Evolutionary conservation across 2,329 filamentous ascomycete species (phyloP).

Genomic region (Macrophomina phaseolina): DNA sequence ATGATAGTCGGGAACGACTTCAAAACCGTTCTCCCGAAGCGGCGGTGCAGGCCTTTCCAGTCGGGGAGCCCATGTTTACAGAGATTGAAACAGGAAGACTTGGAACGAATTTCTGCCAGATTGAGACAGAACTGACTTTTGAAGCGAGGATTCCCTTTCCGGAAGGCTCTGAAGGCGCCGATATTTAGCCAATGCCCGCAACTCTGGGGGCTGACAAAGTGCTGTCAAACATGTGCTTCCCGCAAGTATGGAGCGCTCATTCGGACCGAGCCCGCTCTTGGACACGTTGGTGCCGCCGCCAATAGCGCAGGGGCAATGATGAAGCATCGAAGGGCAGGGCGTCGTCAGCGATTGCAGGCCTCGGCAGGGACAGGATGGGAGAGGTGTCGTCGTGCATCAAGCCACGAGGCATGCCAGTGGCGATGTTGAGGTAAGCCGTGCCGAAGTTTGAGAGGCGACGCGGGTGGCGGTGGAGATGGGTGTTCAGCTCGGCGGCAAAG

Average conservation of each 20-base stretch:
- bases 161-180: not conserved
- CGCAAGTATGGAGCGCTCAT: not conserved
- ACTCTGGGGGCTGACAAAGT: not conserved
- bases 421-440: not conserved
- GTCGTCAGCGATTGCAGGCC: not conserved
- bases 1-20: no score
- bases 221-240: not conserved
- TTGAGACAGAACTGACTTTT: no score
- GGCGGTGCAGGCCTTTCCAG: no score
- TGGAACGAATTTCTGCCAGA: no score
- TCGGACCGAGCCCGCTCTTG: conserved; percentile 13
- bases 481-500: not conserved
- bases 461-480: not conserved
- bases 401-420: not conserved
- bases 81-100: no score
- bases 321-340: not conserved
- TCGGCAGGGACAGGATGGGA: not conserved
- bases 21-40: no score
- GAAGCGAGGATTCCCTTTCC: not conserved
- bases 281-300: not conserved
- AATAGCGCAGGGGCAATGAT: not conserved
- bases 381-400: not conserved
- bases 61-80: no score
- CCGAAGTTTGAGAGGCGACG: not conserved
- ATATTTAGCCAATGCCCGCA: not conserved